A percentile compares a stretch with the other conserved stretches of the same genome.
These are phyloP conservation scores for Sclerotinia minor DNA, from an alignment of 2,329 filamentous ascomycete genomes.

Conservation along the genomic window DNA sequence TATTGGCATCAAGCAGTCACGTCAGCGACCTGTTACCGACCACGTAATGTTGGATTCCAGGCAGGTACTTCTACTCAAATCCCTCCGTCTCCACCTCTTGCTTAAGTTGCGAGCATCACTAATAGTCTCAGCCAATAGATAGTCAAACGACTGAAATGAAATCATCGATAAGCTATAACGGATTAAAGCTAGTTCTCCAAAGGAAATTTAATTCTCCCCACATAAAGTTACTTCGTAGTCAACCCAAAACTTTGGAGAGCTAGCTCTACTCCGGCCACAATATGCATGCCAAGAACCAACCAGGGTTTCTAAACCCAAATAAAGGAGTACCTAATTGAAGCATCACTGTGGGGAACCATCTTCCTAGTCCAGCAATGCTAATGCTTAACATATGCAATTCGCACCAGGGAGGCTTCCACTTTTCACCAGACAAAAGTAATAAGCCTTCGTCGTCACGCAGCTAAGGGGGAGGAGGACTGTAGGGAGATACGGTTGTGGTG, in stretches of 20 bases:
- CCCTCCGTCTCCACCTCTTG: neutral
- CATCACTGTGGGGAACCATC: constrained; percentile 32
- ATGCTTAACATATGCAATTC: constrained; percentile 9
- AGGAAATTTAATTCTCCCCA: neutral
- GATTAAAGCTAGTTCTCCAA: neutral
- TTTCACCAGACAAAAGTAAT: too few species aligned
- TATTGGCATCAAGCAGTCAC: neutral
- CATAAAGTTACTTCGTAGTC: too few species aligned
- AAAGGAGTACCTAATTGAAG: constrained; percentile 15
- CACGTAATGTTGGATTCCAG: neutral
- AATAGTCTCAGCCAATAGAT: neutral
- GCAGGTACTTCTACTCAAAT: neutral
- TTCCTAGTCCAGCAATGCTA: constrained; percentile 24
- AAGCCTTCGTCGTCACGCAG: too few species aligned
- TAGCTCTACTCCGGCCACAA: neutral
- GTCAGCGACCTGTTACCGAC: neutral
- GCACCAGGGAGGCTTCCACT: neutral
- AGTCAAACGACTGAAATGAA: neutral
- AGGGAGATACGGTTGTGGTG: too few species aligned
- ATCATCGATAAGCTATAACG: neutral
- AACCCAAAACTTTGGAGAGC: neutral
- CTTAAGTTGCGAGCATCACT: neutral
- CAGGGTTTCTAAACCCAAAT: constrained; percentile 15
- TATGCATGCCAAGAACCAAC: neutral
- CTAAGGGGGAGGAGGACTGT: neutral